Evolutionary conservation across 2,329 filamentous ascomycete genomes (phyloP).

Genomic region (Penicillium sp.): DNA sequence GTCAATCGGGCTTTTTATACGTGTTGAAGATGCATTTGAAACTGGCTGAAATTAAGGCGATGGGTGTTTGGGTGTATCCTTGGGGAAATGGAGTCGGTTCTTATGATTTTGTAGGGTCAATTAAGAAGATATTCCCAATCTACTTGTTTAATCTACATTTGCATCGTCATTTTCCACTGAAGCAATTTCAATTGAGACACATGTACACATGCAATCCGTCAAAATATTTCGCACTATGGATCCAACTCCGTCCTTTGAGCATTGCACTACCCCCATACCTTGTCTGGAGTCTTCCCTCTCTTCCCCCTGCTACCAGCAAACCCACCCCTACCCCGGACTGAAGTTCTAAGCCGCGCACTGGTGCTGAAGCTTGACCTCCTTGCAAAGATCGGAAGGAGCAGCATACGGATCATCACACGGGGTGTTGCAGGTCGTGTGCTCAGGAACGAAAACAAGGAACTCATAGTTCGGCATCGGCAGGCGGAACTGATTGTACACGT

Average conservation of each 20-base stretch:
- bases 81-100: slow-evolving; percentile 12
- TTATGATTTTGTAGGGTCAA: slow-evolving; percentile 14
- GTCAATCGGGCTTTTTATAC: slow-evolving; percentile 12
- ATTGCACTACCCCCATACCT: neutral
- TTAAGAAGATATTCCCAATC: slow-evolving; percentile 18
- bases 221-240: neutral
- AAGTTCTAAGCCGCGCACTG: slow-evolving; percentile 27
- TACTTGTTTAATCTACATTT: slow-evolving; percentile 3
- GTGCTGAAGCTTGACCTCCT: slow-evolving; percentile 33
- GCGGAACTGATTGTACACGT: slow-evolving; percentile 37
- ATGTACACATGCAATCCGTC: neutral
- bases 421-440: slow-evolving; percentile 36
- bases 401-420: slow-evolving; percentile 35
- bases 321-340: neutral
- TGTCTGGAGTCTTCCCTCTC: neutral
- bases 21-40: slow-evolving; percentile 23
- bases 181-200: neutral
- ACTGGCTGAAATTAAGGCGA: slow-evolving; percentile 18
- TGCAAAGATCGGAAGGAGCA: slow-evolving; percentile 32
- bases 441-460: slow-evolving; percentile 40
- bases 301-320: neutral
- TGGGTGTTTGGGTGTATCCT: slow-evolving; percentile 25
- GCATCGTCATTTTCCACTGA: neutral
- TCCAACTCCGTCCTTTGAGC: neutral
- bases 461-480: slow-evolving; percentile 38